Percentiles rank a stretch among this genome's conserved stretches.
Evolutionary conservation across 495 filamentous ascomycete species (phyloP).

Genomic region (Hypoxylon trugodes): DNA sequence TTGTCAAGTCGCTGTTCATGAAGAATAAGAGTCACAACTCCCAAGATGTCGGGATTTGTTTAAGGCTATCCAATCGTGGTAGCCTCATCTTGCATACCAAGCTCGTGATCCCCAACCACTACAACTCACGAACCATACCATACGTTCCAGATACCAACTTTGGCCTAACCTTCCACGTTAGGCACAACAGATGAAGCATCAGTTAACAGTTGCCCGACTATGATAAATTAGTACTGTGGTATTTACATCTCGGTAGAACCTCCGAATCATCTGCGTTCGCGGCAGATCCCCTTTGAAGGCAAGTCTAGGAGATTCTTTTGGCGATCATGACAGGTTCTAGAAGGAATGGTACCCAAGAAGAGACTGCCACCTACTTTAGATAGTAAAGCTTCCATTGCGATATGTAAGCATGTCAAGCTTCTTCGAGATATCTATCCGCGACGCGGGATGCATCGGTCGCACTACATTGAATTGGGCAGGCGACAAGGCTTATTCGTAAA

Average conservation of each 20-base stretch:
- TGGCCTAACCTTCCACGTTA: conserved; percentile 30
- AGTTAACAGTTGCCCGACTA: not conserved
- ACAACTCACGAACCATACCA: conserved; percentile 8
- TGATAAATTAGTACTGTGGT: conserved; percentile 10
- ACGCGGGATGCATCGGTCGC: conserved; percentile 27
- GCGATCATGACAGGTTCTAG: conserved; percentile 34
- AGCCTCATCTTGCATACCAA: conserved; percentile 22
- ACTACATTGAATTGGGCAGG: conserved; percentile 39
- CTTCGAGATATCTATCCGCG: conserved; percentile 24
- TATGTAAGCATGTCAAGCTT: conserved; percentile 21
- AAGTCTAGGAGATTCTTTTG: conserved; percentile 18
- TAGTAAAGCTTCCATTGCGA: conserved; percentile 21
- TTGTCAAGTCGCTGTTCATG: conserved; percentile 11
- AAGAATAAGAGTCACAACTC: not conserved
- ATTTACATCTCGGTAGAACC: conserved; percentile 15
- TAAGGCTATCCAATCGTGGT: conserved; percentile 10
- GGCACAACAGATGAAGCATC: conserved; percentile 17
- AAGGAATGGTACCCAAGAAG: conserved; percentile 23
- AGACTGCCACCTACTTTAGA: conserved; percentile 26
- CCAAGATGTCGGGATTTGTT: conserved; percentile 14
- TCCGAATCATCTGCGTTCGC: conserved; percentile 14
- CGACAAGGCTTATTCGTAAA: conserved; percentile 18
- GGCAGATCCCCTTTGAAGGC: conserved; percentile 24
- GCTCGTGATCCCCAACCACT: conserved; percentile 9
- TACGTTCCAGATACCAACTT: conserved; percentile 6